These are phyloP conservation scores for Flagelloscypha sp. DNA, from an alignment of 768 basidiomycete genomes.

Conservation along the genomic window DNA sequence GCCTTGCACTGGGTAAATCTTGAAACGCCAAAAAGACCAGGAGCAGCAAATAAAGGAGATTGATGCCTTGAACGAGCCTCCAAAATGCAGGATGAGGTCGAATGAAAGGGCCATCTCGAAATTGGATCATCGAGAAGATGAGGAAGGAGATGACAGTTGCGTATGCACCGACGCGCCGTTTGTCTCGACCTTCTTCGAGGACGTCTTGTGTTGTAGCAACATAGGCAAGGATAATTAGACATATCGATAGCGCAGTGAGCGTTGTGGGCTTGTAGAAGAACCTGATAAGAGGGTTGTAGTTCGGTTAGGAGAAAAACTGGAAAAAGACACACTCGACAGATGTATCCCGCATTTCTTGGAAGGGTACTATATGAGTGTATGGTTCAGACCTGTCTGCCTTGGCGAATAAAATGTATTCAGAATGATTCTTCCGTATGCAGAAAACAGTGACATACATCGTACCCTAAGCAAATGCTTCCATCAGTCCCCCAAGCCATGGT, in stretches of 20 bases:
- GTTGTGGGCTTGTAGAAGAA: conserved; percentile 86
- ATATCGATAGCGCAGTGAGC: conserved; percentile 60
- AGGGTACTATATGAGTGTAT: conserved; percentile 76
- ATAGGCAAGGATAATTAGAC: conserved; percentile 65
- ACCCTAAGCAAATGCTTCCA: conserved; percentile 49
- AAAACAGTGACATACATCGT: conserved; percentile 55
- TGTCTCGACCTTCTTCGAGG: conserved; percentile 76
- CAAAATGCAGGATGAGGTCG: conserved; percentile 85
- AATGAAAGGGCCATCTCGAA: conserved; percentile 84
- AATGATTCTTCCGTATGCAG: conserved; percentile 11
- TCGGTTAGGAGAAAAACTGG: conserved; percentile 6
- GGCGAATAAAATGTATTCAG: conserved; percentile 1
- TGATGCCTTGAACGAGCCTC: conserved; percentile 71
- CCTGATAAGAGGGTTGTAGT: conserved; percentile 27
- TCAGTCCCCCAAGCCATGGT: no score
- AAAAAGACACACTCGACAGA: conserved; percentile 60
- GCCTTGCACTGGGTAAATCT: conserved; percentile 66
- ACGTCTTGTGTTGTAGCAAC: conserved; percentile 78
- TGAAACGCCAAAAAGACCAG: conserved; percentile 84
- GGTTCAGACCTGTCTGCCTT: conserved; percentile 80
- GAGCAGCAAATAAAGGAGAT: conserved; percentile 74
- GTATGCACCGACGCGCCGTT: conserved; percentile 69
- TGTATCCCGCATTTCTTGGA: conserved; percentile 77
- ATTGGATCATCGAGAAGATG: conserved; percentile 78
- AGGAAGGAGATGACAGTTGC: conserved; percentile 70